Conservation (phyloP, 306 rosid genomes). For the Cucumis hystrix region DNA sequence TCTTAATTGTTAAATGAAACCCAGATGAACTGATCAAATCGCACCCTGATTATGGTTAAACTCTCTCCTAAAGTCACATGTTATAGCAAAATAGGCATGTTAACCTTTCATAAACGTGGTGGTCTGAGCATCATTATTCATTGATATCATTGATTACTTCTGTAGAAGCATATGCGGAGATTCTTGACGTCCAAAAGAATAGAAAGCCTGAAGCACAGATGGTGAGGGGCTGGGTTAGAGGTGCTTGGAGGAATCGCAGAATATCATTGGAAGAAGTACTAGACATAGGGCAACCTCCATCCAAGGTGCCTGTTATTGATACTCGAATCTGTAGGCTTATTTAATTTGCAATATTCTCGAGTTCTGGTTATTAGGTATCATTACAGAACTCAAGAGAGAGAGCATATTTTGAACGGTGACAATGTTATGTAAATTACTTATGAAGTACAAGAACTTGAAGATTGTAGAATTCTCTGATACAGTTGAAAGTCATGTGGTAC, state of each 20-base stretch:
- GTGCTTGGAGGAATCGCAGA: slow-evolving; percentile 45
- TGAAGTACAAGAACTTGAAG: background rate
- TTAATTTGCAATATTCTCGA: slow-evolving; percentile 12
- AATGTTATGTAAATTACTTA: background rate
- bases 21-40: background rate
- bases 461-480: slow-evolving; percentile 1
- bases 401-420: background rate
- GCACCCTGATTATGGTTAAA: background rate
- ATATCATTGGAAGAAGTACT: slow-evolving; percentile 62
- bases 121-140: background rate
- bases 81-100: background rate
- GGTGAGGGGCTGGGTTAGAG: slow-evolving; percentile 47
- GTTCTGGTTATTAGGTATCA: slow-evolving; percentile 5
- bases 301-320: slow-evolving; percentile 36
- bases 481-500: background rate
- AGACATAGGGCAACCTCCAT: slow-evolving; percentile 31
- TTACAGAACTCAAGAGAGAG: background rate
- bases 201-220: slow-evolving; percentile 61
- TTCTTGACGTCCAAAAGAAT: slow-evolving; percentile 57
- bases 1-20: background rate
- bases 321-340: slow-evolving; percentile 56
- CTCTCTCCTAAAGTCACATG: background rate
- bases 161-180: slow-evolving; percentile 69
- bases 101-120: background rate
- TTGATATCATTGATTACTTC: background rate